phyloP scores from a whole-genome alignment of 1,139 yeast species.

The Blastobotrys apis region DNA sequence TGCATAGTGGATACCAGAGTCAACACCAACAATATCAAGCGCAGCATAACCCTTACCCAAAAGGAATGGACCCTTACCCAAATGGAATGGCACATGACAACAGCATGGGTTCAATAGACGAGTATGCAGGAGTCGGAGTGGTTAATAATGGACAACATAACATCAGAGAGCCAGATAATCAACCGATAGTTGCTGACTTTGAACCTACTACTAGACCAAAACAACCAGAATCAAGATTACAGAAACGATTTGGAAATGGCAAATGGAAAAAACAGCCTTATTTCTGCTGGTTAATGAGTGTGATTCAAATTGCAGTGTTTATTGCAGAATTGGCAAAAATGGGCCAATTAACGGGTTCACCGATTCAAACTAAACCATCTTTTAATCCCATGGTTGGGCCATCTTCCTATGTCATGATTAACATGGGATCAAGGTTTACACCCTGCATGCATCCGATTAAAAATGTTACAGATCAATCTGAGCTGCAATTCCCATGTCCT shows the following conservation, averaged over 20 bases:
- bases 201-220: not conserved
- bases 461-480: conserved; percentile 48
- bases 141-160: not conserved
- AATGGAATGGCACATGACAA: too few species aligned
- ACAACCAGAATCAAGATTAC: not conserved
- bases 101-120: conserved; percentile 1
- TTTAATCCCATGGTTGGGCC: conserved; percentile 83
- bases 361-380: conserved; percentile 65
- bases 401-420: conserved; percentile 60
- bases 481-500: conserved; percentile 59
- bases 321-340: conserved; percentile 62
- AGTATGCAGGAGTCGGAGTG: not conserved
- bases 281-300: conserved; percentile 31
- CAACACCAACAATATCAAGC: not conserved
- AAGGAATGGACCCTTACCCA: not conserved
- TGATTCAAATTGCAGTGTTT: conserved; percentile 56
- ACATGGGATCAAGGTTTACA: conserved; percentile 67
- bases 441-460: conserved; percentile 63
- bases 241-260: not conserved
- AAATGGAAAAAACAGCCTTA: conserved; percentile 29
- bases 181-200: conserved; percentile 1
- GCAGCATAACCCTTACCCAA: not conserved
- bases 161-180: not conserved
- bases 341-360: conserved; percentile 60
- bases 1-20: not conserved